phyloP scores from a whole-genome alignment of 2,329 filamentous ascomycete species.

The Talaromyces amestolkiae region DNA sequence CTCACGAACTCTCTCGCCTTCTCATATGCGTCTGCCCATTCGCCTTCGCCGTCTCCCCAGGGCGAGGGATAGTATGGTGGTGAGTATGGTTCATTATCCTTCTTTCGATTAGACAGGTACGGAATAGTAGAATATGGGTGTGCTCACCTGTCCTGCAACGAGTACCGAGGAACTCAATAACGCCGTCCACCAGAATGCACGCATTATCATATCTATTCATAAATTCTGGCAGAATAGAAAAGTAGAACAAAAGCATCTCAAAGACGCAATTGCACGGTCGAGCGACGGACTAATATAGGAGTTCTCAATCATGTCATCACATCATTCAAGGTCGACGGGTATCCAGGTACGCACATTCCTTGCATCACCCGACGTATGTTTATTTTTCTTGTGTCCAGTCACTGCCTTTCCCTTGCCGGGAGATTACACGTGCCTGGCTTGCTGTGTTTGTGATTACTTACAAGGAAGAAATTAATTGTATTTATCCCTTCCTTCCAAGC shows the following conservation, averaged over 20 bases:
- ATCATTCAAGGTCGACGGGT: neutral
- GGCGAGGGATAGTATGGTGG: slow-evolving; percentile 79
- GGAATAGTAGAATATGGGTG: neutral
- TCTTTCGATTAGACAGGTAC: neutral
- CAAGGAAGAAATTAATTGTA: neutral
- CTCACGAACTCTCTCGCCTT: slow-evolving; percentile 77
- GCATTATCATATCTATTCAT: slow-evolving; percentile 1
- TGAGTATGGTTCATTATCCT: slow-evolving; percentile 40
- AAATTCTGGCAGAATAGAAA: neutral
- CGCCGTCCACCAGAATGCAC: neutral
- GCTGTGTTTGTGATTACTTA: neutral
- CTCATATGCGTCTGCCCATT: slow-evolving; percentile 72
- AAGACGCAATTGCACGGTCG: neutral
- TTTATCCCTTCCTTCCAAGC: slow-evolving; percentile 10
- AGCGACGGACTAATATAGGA: neutral
- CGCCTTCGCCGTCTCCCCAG: slow-evolving; percentile 73
- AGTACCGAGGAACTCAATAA: slow-evolving; percentile 6
- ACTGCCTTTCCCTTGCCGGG: neutral
- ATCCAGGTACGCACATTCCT: slow-evolving; percentile 8
- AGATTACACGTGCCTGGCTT: slow-evolving; percentile 2
- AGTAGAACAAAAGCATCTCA: neutral
- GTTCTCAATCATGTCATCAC: neutral
- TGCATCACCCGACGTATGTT: neutral
- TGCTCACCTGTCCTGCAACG: neutral
- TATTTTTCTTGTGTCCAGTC: neutral